These are phyloP conservation scores for Monilinia polystroma DNA, from an alignment of 2,329 filamentous ascomycete species.

Conservation along the genomic window DNA sequence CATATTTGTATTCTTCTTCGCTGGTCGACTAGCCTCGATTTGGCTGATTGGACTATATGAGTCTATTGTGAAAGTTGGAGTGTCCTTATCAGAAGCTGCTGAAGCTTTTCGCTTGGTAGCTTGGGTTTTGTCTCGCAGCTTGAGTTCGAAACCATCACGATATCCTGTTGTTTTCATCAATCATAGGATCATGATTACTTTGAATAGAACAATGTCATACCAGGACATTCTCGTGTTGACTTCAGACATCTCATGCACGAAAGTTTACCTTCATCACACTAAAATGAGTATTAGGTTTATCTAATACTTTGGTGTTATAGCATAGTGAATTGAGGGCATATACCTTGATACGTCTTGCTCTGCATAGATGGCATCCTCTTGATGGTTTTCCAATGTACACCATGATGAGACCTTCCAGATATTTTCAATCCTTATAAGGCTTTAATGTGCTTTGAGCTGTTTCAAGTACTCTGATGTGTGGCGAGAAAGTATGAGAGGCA, in stretches of 20 bases:
- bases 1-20: background rate
- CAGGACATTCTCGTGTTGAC: slow-evolving; percentile 59
- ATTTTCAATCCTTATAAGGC: too few relatives aligned
- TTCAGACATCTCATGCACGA: slow-evolving; percentile 62
- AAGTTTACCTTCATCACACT: slow-evolving; percentile 66
- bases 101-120: slow-evolving; percentile 5
- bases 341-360: slow-evolving; percentile 26
- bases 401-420: background rate
- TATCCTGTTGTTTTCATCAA: slow-evolving; percentile 5
- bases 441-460: background rate
- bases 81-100: background rate
- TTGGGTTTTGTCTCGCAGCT: background rate
- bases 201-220: slow-evolving; percentile 44
- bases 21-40: background rate
- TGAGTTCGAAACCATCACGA: slow-evolving; percentile 14
- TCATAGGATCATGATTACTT: background rate
- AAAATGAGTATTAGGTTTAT: slow-evolving; percentile 2
- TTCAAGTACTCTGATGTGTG: background rate
- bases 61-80: slow-evolving; percentile 2
- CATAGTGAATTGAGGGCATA: background rate
- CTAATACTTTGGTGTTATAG: too few relatives aligned
- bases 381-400: slow-evolving; percentile 22
- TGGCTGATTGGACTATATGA: background rate
- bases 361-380: slow-evolving; percentile 25
- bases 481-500: background rate